Evolutionary conservation across 2,329 filamentous ascomycete species (phyloP), one percentile per base, ranked within the genome.

Genomic region (Stachybotrys chlorohalonatus): DNA sequence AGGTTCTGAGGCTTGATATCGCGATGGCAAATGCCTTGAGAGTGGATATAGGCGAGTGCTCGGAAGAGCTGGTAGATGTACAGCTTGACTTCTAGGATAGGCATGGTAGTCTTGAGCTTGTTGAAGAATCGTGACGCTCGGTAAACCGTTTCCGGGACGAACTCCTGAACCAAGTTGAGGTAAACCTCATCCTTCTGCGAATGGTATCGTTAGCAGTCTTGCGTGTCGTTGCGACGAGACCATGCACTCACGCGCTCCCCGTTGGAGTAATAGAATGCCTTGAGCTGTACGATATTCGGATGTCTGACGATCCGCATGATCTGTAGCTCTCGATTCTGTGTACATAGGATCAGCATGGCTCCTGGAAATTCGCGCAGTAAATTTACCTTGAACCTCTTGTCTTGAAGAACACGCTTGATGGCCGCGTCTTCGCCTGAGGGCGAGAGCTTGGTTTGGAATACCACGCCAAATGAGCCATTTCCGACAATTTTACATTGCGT

Each of bases 21-120:
- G 72, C 94, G 84, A 72, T 99, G 94, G 75, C 94, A 99, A 74
- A 99, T 99, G 66, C 94, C 94, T 76, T 96, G 93, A 9, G 94
- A 97, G 76, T 99, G 94, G 64, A 99, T 99, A 76, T 99, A 99
- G 68, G 94, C 94, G 64, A 99, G 82, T 42, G 94, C 95, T 64
- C 94, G 87, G 84, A 99, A 99, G 54, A 99, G 87, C 79, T 99
- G 94, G 77, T 99, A 99, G 70, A 93, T 99, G 80, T 97, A 99
- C 59, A 99, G 87, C 80, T 99, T 99, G 70, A 97, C 91, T 74
- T 99, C 94, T 64, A 99, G 84, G 65, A 93, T 96, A 15, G 94
- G 94, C 94, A 99, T 99, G 53, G 93, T 96, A 7, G 92, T 95
- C 85, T 97, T 99, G 87, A 97, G 87, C 80, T 99, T 99, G 82